Evolutionary conservation across 495 filamentous ascomycete species (phyloP).

Genomic region (Penicillium samsonianum): DNA sequence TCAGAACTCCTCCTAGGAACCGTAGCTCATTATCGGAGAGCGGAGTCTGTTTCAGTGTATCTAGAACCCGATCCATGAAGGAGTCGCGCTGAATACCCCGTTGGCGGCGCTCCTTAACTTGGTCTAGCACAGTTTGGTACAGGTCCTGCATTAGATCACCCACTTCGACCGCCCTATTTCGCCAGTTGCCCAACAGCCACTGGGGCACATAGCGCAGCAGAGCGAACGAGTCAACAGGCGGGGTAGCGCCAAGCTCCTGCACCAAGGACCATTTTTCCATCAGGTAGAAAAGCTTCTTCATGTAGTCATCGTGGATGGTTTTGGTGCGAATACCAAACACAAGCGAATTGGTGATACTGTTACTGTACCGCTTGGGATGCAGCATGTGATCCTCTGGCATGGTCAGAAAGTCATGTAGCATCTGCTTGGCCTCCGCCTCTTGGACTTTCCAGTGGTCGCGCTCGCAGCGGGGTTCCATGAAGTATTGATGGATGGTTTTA

Average conservation of each 20-base stretch:
- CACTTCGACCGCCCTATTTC: too few species aligned
- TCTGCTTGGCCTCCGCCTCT: slow-evolving; percentile 26
- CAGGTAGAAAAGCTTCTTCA: not conserved
- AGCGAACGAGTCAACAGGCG: slow-evolving; percentile 50
- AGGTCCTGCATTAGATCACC: too few species aligned
- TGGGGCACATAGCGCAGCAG: slow-evolving; percentile 41
- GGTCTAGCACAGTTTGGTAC: not conserved
- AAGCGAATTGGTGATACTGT: slow-evolving; percentile 41
- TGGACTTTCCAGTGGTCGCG: slow-evolving; percentile 18
- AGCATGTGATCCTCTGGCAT: slow-evolving; percentile 42
- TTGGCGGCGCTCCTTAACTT: slow-evolving; percentile 1
- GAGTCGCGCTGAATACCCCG: not conserved
- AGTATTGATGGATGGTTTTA: slow-evolving; percentile 35
- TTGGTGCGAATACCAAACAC: slow-evolving; percentile 40
- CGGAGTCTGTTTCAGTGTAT: slow-evolving; percentile 31
- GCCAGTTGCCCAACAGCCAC: slow-evolving; percentile 38
- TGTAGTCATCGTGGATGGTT: not conserved
- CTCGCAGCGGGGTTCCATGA: slow-evolving; percentile 37
- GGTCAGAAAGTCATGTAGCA: slow-evolving; percentile 36
- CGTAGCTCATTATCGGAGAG: slow-evolving; percentile 8
- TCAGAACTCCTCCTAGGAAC: slow-evolving; percentile 33
- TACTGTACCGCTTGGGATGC: slow-evolving; percentile 49
- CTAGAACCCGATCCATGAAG: not conserved
- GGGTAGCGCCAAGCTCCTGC: slow-evolving; percentile 44
- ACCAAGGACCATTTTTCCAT: slow-evolving; percentile 24